A percentile compares a stretch with the other conserved stretches of the same genome.
Conservation (phyloP, 148 eudicot species). For the Polygonum aviculare region DNA sequence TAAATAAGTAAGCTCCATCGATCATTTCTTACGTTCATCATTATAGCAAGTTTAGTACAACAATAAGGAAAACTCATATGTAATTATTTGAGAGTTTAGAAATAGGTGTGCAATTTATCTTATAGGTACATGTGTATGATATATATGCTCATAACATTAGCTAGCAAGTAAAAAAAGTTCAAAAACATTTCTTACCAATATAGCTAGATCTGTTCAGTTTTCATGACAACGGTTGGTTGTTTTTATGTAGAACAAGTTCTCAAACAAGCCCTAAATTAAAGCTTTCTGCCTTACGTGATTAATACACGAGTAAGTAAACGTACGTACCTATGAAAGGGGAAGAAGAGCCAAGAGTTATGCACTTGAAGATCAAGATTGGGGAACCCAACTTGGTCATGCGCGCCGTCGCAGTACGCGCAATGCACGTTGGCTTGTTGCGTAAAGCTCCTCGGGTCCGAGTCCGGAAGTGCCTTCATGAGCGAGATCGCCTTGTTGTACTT, state of each 20-base stretch:
- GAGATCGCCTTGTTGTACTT: constrained; percentile 44
- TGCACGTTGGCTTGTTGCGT: constrained; percentile 73
- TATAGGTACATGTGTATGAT: too few species aligned
- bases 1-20: background rate
- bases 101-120: too few species aligned
- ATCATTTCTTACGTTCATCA: too few species aligned
- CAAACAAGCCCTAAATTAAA: background rate
- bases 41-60: too few species aligned
- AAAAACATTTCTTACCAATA: too few species aligned
- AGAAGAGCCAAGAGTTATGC: constrained; percentile 74
- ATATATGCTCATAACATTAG: too few species aligned
- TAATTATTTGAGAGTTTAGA: too few species aligned
- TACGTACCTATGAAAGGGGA: constrained; percentile 57
- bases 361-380: constrained; percentile 59
- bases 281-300: background rate
- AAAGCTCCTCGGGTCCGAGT: constrained; percentile 65
- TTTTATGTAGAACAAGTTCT: too few species aligned
- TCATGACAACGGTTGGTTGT: too few species aligned
- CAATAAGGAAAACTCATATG: too few species aligned
- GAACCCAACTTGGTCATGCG: constrained; percentile 66
- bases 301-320: background rate
- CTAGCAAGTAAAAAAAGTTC: too few species aligned
- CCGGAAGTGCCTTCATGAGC: constrained; percentile 68
- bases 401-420: constrained; percentile 87
- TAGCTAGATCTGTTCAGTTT: too few species aligned